Percentiles rank a stretch among this genome's conserved stretches.
phyloP scores from a whole-genome alignment of 73 alveolate genomes.

The Tetrahymena borealis region DNA sequence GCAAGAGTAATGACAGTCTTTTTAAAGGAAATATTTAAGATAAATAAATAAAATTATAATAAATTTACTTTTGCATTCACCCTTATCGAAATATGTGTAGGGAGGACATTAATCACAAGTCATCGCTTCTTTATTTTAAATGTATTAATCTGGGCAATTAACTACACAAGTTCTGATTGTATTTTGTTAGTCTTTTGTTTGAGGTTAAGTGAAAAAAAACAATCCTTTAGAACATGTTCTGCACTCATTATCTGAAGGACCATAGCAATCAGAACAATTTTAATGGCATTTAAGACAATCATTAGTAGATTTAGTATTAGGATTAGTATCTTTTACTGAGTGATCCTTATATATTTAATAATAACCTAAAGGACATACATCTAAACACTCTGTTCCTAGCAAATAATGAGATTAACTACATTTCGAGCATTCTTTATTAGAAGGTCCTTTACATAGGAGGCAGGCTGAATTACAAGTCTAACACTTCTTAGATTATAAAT shows the following conservation, averaged over 20 bases:
- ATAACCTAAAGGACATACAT: not conserved
- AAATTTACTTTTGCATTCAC: not conserved
- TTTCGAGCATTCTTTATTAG: not conserved
- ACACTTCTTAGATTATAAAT: not conserved
- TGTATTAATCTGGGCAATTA: not conserved
- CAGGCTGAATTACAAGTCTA: not conserved
- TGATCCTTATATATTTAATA: not conserved
- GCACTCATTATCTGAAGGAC: not conserved
- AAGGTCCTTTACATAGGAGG: not conserved
- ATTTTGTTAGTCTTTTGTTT: not conserved
- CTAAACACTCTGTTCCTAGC: not conserved
- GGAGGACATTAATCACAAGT: not conserved
- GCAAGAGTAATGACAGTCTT: not conserved
- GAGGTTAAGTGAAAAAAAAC: not conserved
- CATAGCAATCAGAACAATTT: not conserved
- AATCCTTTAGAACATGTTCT: not conserved
- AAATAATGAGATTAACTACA: not conserved
- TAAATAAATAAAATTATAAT: not conserved
- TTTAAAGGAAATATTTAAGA: not conserved
- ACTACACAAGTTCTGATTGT: not conserved
- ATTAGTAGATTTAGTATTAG: not conserved
- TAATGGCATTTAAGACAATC: not conserved
- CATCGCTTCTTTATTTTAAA: not conserved
- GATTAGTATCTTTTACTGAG: not conserved
- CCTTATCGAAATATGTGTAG: not conserved